phyloP scores from a whole-genome alignment of 2,329 filamentous ascomycete genomes.

The Colletotrichum sp. region DNA sequence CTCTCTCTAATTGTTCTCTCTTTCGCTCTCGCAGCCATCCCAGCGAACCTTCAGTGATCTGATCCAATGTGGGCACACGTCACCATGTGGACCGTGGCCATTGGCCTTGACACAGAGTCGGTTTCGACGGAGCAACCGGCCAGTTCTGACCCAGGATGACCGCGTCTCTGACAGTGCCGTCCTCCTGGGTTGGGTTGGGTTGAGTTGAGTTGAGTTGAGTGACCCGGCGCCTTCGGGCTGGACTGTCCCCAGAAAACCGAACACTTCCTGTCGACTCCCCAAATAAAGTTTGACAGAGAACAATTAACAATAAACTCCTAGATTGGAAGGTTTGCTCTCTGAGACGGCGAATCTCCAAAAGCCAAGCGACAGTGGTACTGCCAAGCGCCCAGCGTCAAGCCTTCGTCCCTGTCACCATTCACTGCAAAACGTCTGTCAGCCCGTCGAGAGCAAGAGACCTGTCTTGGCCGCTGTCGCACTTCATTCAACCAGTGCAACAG shows the following conservation, averaged over 20 bases:
- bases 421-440: not conserved
- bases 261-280: not conserved
- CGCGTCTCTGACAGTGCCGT: not conserved
- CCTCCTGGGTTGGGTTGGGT: not conserved
- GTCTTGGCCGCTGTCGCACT: constrained; percentile 4
- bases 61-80: not conserved
- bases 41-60: constrained; percentile 6
- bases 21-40: constrained; percentile 3
- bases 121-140: constrained; percentile 9
- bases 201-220: not conserved
- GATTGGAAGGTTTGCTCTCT: constrained; percentile 5
- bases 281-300: constrained; percentile 3
- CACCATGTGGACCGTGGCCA: constrained; percentile 2
- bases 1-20: not conserved
- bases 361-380: not conserved
- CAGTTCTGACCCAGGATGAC: not conserved
- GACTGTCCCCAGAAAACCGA: not conserved
- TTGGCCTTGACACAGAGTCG: constrained; percentile 12
- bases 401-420: not conserved
- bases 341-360: constrained; percentile 3
- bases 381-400: not conserved
- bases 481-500: not conserved
- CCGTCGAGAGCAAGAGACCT: not conserved
- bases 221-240: not conserved
- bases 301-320: not conserved